These are phyloP conservation scores for Fusarium sp. DNA, from an alignment of 2,329 filamentous ascomycete species.

Conservation along the genomic window DNA sequence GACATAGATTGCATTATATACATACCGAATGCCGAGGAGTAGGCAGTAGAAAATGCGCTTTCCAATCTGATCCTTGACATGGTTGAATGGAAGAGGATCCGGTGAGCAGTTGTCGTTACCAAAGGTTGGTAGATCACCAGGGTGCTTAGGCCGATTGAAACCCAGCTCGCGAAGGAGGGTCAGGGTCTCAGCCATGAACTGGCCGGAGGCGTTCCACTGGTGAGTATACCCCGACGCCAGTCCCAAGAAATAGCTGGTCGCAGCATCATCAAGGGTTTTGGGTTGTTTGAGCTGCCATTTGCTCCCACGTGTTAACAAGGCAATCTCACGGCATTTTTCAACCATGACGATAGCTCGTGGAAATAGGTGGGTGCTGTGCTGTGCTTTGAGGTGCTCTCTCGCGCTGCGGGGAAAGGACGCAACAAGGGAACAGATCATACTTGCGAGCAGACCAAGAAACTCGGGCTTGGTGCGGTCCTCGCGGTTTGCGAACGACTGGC, in stretches of 20 bases:
- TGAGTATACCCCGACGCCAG: slow-evolving; percentile 75
- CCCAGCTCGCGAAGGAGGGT: slow-evolving; percentile 75
- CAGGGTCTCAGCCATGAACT: slow-evolving; percentile 79
- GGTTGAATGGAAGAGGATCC: slow-evolving; percentile 67
- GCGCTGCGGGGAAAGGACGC: slow-evolving; percentile 81
- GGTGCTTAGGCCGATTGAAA: slow-evolving; percentile 67
- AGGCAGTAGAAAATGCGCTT: slow-evolving; percentile 88
- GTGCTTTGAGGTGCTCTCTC: slow-evolving; percentile 73
- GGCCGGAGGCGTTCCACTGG: slow-evolving; percentile 72
- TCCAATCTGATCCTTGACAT: slow-evolving; percentile 77
- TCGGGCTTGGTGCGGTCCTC: slow-evolving; percentile 73
- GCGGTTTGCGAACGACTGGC: slow-evolving; percentile 72
- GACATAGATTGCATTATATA: not conserved
- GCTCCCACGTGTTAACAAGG: slow-evolving; percentile 72
- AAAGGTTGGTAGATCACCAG: slow-evolving; percentile 53
- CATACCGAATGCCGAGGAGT: slow-evolving; percentile 76
- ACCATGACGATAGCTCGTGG: slow-evolving; percentile 76
- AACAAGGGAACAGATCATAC: slow-evolving; percentile 79
- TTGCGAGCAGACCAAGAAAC: slow-evolving; percentile 77
- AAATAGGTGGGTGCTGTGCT: slow-evolving; percentile 72
- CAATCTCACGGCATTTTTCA: slow-evolving; percentile 76
- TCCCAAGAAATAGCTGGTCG: slow-evolving; percentile 80
- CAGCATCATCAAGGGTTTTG: slow-evolving; percentile 66
- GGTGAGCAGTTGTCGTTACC: slow-evolving; percentile 54
- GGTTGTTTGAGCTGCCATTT: slow-evolving; percentile 60